Base-by-base conservation (phyloP, 2,329 filamentous ascomycete species). In the Sordariomycetes sp. region DNA sequence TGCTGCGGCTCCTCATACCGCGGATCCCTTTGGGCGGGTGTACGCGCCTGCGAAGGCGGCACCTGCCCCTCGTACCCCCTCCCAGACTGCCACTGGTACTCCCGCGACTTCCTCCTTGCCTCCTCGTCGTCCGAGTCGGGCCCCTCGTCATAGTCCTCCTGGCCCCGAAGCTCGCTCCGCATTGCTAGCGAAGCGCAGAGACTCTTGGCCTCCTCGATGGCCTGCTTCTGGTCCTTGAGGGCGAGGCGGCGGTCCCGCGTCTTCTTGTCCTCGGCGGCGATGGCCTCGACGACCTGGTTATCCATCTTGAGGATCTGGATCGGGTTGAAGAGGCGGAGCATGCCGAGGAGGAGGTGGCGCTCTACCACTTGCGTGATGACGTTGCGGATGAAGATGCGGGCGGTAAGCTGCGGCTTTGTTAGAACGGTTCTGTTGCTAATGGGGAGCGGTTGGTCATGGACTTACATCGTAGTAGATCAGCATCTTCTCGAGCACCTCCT, bases 401-500 rank as follows among this genome's bases (percentile, higher is more conserved):
- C 74, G 2, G 76, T 76, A 10, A 79, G 70, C 60, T 32, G 10
- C 2, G 36, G 32, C 17, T 25, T 39, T 32, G 54, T 55, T 50
- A 55, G 54, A n/a, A n/a, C n/a, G n/a, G n/a, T n/a, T n/a, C n/a
- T n/a, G n/a, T n/a, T n/a, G n/a, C n/a, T n/a, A 15, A 8, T 20
- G 54, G 24, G 28, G 8, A 22, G 25, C 8, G 8, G 28, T 3
- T 32, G 8, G 28, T 3, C 4, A 32, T 15, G 5, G 12, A 53
- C 55, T 57, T 15, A 57, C 60, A 45, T 79, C 76, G 60, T 79
- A 79, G 67, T 76, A 79, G 60, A 79, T 79, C 56, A 79, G 68
- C 76, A 78, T 79, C 69, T 79, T 79, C 64, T 79, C 76, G 28
- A 78, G 62, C 0, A 79, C 76, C 64, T 79, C 76, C 59, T 79